phyloP scores from a whole-genome alignment of 257 asterid species.

The Paraleonurus japonicus region DNA sequence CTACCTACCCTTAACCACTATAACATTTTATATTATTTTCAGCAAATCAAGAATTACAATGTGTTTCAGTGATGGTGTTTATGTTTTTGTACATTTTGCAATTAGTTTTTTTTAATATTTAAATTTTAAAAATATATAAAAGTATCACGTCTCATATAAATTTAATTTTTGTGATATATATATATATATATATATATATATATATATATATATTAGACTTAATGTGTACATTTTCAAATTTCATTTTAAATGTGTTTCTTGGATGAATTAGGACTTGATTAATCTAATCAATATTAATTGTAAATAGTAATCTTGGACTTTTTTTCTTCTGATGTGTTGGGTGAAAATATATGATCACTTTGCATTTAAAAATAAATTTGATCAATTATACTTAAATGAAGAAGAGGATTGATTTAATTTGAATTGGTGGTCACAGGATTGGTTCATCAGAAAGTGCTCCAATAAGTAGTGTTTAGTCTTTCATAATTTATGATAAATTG shows the following conservation, averaged over 20 bases:
- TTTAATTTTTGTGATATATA: too few species aligned
- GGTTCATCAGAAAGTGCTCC: slow-evolving; percentile 25
- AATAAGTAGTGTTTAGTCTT: neutral
- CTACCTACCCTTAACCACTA: slow-evolving; percentile 76
- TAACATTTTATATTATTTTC: neutral
- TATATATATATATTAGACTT: too few species aligned
- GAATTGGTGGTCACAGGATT: slow-evolving; percentile 17
- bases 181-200: too few species aligned
- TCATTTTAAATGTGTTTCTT: too few species aligned
- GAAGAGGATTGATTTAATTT: neutral
- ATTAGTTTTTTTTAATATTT: too few species aligned
- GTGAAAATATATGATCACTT: neutral
- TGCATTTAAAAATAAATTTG: too few species aligned
- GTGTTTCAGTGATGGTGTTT: neutral
- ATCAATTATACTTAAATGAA: slow-evolving; percentile 10
- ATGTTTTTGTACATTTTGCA: too few species aligned
- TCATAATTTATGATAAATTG: neutral
- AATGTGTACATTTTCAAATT: too few species aligned
- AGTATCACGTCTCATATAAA: too few species aligned
- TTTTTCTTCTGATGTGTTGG: too few species aligned
- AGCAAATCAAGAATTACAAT: neutral
- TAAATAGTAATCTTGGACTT: neutral
- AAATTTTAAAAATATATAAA: too few species aligned
- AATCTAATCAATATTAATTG: neutral
- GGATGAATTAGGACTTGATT: neutral